Evolutionary conservation across 2,329 filamentous ascomycete species (phyloP).

Genomic region (Dichotomopilus funicola): DNA sequence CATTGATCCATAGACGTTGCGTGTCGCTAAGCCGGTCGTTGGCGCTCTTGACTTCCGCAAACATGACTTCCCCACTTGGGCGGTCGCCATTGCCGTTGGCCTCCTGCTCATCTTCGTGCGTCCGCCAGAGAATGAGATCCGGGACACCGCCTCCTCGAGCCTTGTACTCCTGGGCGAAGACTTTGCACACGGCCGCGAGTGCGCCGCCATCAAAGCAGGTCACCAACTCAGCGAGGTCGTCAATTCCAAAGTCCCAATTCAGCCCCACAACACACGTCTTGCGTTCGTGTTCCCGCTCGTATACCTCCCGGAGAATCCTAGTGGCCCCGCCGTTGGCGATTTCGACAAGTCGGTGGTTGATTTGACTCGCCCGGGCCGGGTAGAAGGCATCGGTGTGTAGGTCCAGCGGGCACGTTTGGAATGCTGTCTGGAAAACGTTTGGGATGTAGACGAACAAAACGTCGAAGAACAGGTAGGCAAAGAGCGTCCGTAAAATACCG

Average conservation of each 20-base stretch:
- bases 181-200: conserved; percentile 79
- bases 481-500: conserved; percentile 84
- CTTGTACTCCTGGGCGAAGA: conserved; percentile 91
- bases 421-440: conserved; percentile 94
- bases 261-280: conserved; percentile 85
- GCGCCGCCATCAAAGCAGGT: conserved; percentile 73
- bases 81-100: conserved; percentile 27
- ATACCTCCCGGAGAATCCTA: conserved; percentile 59
- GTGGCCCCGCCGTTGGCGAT: conserved; percentile 77
- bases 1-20: conserved; percentile 94
- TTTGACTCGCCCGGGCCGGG: conserved; percentile 75
- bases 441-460: conserved; percentile 88
- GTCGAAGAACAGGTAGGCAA: conserved; percentile 87
- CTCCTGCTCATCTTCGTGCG: conserved; percentile 13
- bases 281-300: conserved; percentile 59
- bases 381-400: conserved; percentile 92
- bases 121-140: conserved; percentile 83
- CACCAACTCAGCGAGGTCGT: conserved; percentile 74
- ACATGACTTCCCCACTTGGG: conserved; percentile 58
- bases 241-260: conserved; percentile 78
- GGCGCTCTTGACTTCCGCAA: conserved; percentile 72
- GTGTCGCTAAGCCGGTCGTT: conserved; percentile 95
- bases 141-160: conserved; percentile 82
- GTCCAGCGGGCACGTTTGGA: conserved; percentile 89
- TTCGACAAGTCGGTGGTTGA: conserved; percentile 78